Percentiles rank a stretch among this genome's conserved stretches.
These are phyloP conservation scores for Epichloe glyceriae DNA, from an alignment of 2,329 filamentous ascomycete genomes.

Conservation along the genomic window DNA sequence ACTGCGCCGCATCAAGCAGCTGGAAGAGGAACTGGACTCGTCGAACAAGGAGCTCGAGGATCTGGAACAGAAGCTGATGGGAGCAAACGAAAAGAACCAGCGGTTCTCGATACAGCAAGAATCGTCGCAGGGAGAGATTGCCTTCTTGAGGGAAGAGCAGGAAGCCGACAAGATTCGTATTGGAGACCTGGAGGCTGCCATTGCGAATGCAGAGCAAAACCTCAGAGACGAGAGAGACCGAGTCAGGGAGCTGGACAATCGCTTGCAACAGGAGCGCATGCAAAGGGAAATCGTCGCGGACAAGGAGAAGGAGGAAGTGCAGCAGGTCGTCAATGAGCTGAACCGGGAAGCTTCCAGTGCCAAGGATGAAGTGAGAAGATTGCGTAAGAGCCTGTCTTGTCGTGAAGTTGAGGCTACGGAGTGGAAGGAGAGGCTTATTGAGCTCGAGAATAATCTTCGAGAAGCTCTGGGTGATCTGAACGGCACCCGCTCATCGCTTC, in stretches of 20 bases:
- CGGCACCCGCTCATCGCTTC: slow-evolving; percentile 71
- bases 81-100: slow-evolving; percentile 78
- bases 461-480: slow-evolving; percentile 79
- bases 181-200: slow-evolving; percentile 73
- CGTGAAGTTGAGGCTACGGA: slow-evolving; percentile 80
- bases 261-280: slow-evolving; percentile 66
- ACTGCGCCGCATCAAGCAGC: slow-evolving; percentile 62
- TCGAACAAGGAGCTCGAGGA: slow-evolving; percentile 78
- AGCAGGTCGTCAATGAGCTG: slow-evolving; percentile 84
- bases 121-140: slow-evolving; percentile 82
- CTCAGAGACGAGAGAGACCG: slow-evolving; percentile 79
- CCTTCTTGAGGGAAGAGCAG: slow-evolving; percentile 91
- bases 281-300: slow-evolving; percentile 79
- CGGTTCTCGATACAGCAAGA: slow-evolving; percentile 84
- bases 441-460: slow-evolving; percentile 78
- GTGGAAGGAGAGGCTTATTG: slow-evolving; percentile 82
- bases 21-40: slow-evolving; percentile 72
- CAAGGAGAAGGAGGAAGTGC: slow-evolving; percentile 87
- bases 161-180: slow-evolving; percentile 97
- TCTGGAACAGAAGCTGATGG: slow-evolving; percentile 70
- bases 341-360: slow-evolving; percentile 69
- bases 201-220: slow-evolving; percentile 65
- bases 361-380: slow-evolving; percentile 72
- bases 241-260: slow-evolving; percentile 55
- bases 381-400: slow-evolving; percentile 71